Conservation (phyloP, 2,329 filamentous ascomycete genomes). For the Orbilia ellipsospora region DNA sequence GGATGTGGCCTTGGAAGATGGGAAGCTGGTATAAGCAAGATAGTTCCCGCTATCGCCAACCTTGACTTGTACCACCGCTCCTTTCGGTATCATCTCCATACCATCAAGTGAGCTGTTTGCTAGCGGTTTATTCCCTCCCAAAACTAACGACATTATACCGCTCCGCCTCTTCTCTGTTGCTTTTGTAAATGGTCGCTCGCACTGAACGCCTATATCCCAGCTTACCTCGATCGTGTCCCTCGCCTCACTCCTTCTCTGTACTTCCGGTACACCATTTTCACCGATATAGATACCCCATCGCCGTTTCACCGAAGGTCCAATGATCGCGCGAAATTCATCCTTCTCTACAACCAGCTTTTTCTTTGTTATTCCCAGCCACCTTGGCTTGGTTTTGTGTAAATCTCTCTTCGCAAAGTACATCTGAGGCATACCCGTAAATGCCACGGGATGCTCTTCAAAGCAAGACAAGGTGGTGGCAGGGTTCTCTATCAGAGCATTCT, state of each 20-base stretch:
- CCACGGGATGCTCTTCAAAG: constrained; percentile 21
- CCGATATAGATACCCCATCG: constrained; percentile 7
- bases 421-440: constrained; percentile 18
- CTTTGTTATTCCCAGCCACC: constrained; percentile 26
- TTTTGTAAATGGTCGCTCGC: constrained; percentile 22
- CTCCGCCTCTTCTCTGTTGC: constrained; percentile 30
- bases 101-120: not conserved
- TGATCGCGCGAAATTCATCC: constrained; percentile 33
- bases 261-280: constrained; percentile 1
- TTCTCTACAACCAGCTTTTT: constrained; percentile 11
- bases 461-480: not conserved
- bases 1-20: no score
- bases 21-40: constrained; percentile 19
- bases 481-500: constrained; percentile 6
- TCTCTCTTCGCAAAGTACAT: constrained; percentile 30
- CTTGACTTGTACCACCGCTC: constrained; percentile 29
- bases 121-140: not conserved
- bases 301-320: constrained; percentile 6
- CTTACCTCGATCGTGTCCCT: constrained; percentile 8
- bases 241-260: not conserved
- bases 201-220: not conserved
- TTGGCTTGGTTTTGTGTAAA: constrained; percentile 25
- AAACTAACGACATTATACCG: constrained; percentile 25
- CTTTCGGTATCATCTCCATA: constrained; percentile 12
- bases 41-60: constrained; percentile 41